Percentiles rank a stretch among this genome's conserved stretches.
Evolutionary conservation across 495 filamentous ascomycete genomes (phyloP).

Genomic region (Margaritispora aquatica): DNA sequence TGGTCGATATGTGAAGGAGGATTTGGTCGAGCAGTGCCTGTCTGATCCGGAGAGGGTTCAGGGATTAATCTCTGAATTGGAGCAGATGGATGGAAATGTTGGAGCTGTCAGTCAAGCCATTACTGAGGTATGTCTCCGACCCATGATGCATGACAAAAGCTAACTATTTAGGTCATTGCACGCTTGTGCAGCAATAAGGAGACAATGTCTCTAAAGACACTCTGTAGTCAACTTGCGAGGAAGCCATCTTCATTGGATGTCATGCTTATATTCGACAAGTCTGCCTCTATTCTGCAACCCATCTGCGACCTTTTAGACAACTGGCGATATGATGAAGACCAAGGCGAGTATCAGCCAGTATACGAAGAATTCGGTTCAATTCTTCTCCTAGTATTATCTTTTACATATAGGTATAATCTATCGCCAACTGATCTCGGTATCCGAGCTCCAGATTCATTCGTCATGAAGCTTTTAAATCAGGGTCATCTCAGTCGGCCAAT

Average conservation of each 20-base stretch:
- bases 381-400: conserved; percentile 72
- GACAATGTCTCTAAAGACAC: conserved; percentile 81
- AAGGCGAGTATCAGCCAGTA: conserved; percentile 90
- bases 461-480: conserved; percentile 67
- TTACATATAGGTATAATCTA: conserved; percentile 79
- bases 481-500: conserved; percentile 54
- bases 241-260: conserved; percentile 78
- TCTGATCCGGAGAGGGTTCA: conserved; percentile 65
- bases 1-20: conserved; percentile 69
- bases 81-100: conserved; percentile 92
- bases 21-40: conserved; percentile 67
- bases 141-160: neutral
- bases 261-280: conserved; percentile 76
- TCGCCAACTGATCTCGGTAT: conserved; percentile 60
- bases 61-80: conserved; percentile 69
- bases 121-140: conserved; percentile 57
- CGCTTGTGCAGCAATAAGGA: conserved; percentile 76
- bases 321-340: conserved; percentile 92
- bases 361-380: conserved; percentile 96
- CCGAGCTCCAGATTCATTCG: conserved; percentile 58
- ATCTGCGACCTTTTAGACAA: conserved; percentile 79
- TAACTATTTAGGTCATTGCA: conserved; percentile 56
- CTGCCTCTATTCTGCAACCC: conserved; percentile 70
- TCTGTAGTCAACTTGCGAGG: conserved; percentile 74
- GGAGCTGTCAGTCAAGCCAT: conserved; percentile 81